Base-by-base conservation (phyloP, 2,329 filamentous ascomycete genomes). In the Venturia oleaginea region DNA sequence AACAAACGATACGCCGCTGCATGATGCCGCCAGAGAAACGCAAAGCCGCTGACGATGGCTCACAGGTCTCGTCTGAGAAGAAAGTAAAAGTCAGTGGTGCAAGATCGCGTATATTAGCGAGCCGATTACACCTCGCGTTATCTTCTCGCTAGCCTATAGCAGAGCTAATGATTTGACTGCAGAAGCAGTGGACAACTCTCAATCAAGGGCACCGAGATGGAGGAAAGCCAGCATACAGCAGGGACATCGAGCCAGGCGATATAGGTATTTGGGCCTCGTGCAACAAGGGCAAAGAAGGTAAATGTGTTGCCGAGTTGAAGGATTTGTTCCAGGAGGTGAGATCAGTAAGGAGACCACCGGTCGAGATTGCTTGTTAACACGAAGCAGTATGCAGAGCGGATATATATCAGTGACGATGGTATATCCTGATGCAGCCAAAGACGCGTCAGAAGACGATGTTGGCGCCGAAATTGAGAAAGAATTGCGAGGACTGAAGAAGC, bases 181-280 rank as follows among this genome's bases (percentile, higher is more conserved):
- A 61, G 60, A 62, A 62, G 32, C 60, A 76, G 69, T 79, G 78
- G 78, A 73, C 72, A 24, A 72, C 74, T 66, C 76, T 76, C 46
- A 65, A 63, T 65, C 64, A 61, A 55, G 60, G 62, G 11, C 27
- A 57, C 27, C 11, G 32, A 37, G 63, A 51, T 24, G 46, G 62
- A 8, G 42, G 51, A 4, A 38, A 59, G 40, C n/a, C 32, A 48
- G 42, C 54, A n/a, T 65, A 30, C 30, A 42, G 42, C n/a, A 61
- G 51, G 54, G 69, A 69, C 40, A 80, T 92, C 59, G 84, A 89
- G 69, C 79, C 87, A 5, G 88, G 89, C 5, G 88, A 92, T 70
- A 79, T 81, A 62, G 90, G 90, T 5, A 86, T 93, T 65, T 93
- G 89, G 88, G 86, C 87, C 34, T 92, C 89, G 0, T 92, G 88